phyloP scores from a whole-genome alignment of 2,329 filamentous ascomycete species.

The Aschersonia sp. region DNA sequence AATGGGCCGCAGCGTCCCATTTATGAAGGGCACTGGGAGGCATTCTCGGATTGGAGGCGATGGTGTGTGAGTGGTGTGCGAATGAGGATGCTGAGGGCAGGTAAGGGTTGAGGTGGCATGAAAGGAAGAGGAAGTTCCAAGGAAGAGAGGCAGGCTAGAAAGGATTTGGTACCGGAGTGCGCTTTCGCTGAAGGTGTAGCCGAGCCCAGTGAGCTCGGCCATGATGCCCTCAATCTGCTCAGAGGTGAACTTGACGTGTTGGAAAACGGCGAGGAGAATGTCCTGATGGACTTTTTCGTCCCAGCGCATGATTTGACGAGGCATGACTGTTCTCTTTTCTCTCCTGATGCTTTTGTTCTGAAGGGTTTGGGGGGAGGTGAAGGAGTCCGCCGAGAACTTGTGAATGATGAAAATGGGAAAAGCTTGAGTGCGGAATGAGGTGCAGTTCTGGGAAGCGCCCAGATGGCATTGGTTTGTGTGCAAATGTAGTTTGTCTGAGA shows the following conservation, averaged over 20 bases:
- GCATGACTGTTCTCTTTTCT: not conserved
- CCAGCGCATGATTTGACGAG: slow-evolving; percentile 24
- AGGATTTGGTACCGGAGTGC: slow-evolving; percentile 21
- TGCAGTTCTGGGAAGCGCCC: too few species aligned
- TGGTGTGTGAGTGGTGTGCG: too few species aligned
- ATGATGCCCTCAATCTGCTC: slow-evolving; percentile 22
- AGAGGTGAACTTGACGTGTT: slow-evolving; percentile 17
- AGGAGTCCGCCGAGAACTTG: too few species aligned
- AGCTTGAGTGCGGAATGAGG: too few species aligned
- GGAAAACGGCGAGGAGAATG: slow-evolving; percentile 26
- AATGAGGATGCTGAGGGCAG: too few species aligned
- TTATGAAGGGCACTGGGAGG: not conserved
- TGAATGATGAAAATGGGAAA: too few species aligned
- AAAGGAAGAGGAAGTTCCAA: not conserved
- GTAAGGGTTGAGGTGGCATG: not conserved
- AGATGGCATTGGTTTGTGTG: too few species aligned
- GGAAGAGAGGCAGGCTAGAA: not conserved
- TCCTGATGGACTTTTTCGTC: slow-evolving; percentile 25
- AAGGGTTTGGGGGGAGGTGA: too few species aligned
- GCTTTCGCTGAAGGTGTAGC: slow-evolving; percentile 23
- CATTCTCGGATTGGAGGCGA: not conserved
- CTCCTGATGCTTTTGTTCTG: too few species aligned
- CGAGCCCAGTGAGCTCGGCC: slow-evolving; percentile 19
- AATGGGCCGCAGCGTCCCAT: not conserved
- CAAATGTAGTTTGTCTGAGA: too few species aligned